Percentiles rank a stretch among this genome's conserved stretches.
Conservation (phyloP, 169 alveolate genomes). For the Babesia bigemina region DNA sequence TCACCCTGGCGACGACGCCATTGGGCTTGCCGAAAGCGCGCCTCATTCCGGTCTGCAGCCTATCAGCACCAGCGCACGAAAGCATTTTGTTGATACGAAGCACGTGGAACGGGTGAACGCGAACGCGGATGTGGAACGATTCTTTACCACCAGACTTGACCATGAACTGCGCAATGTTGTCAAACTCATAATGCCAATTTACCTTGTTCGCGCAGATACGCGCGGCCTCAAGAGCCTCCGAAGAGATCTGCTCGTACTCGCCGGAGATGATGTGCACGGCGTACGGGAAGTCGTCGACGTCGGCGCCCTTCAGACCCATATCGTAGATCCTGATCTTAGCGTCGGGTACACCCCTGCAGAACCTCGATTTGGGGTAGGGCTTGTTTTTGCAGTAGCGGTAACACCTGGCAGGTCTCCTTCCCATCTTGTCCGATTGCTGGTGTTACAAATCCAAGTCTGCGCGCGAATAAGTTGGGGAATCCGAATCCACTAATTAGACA, state of each 20-base stretch:
- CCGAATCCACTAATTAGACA: background rate
- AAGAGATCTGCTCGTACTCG: slow-evolving; percentile 97
- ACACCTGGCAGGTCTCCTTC: slow-evolving; percentile 99
- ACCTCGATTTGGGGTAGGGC: slow-evolving; percentile 99
- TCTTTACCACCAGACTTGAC: slow-evolving; percentile 96
- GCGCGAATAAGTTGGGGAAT: background rate
- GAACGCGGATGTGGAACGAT: slow-evolving; percentile 96
- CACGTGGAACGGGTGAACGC: slow-evolving; percentile 99
- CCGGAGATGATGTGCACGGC: slow-evolving; percentile 97
- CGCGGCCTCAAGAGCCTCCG: slow-evolving; percentile 99
- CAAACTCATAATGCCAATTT: background rate
- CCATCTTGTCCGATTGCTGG: slow-evolving; percentile 86
- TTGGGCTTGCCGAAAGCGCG: slow-evolving; percentile 99
- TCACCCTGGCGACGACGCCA: slow-evolving; percentile 96
- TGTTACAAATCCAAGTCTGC: slow-evolving; percentile 10
- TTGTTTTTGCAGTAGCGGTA: slow-evolving; percentile 97
- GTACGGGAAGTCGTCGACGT: slow-evolving; percentile 95
- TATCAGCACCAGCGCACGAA: slow-evolving; percentile 99
- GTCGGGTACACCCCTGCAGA: slow-evolving; percentile 99
- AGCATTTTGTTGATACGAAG: slow-evolving; percentile 99
- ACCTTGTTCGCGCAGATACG: slow-evolving; percentile 98
- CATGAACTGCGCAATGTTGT: slow-evolving; percentile 78
- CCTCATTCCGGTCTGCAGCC: slow-evolving; percentile 99
- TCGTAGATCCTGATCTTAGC: slow-evolving; percentile 98
- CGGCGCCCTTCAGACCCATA: slow-evolving; percentile 97